Conservation (phyloP, 2,329 filamentous ascomycete species). For the Magnaporthiopsis incrustans region DNA sequence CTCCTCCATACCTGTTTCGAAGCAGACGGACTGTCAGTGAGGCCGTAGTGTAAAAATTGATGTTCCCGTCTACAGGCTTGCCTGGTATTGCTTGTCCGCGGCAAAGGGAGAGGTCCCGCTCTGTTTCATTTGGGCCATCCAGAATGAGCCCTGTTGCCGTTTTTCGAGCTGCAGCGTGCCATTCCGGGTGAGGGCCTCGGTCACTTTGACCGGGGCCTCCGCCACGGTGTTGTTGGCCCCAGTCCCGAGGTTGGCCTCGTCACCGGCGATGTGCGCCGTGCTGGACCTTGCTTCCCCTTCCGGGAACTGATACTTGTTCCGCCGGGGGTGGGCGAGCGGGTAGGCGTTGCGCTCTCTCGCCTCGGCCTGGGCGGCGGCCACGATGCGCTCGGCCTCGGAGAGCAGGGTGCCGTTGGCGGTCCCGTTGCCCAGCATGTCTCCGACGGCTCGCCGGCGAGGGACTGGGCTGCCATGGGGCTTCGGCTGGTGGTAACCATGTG, state of each 20-base stretch:
- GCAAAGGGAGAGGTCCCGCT: too few species aligned
- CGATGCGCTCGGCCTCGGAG: background rate
- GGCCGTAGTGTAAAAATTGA: constrained; percentile 18
- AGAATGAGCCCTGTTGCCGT: constrained; percentile 17
- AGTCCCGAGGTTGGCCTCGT: background rate
- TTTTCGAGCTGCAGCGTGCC: background rate
- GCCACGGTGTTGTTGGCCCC: background rate
- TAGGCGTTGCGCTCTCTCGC: background rate
- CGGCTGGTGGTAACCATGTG: too few species aligned
- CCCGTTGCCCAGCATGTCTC: too few species aligned
- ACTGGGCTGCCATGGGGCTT: too few species aligned
- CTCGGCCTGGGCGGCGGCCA: background rate
- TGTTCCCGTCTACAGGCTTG: constrained; percentile 14
- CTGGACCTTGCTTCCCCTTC: background rate
- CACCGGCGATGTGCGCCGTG: background rate
- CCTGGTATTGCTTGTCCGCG: too few species aligned
- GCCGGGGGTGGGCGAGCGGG: background rate
- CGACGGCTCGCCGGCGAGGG: too few species aligned
- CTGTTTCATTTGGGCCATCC: constrained; percentile 37
- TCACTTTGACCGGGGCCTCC: background rate
- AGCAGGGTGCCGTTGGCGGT: too few species aligned
- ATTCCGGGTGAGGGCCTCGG: background rate
- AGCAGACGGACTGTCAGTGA: too few species aligned
- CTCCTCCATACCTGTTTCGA: background rate
- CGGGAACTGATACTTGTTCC: background rate